Base-by-base conservation (phyloP, 2,329 filamentous ascomycete genomes). In the Metarhizium sp. region DNA sequence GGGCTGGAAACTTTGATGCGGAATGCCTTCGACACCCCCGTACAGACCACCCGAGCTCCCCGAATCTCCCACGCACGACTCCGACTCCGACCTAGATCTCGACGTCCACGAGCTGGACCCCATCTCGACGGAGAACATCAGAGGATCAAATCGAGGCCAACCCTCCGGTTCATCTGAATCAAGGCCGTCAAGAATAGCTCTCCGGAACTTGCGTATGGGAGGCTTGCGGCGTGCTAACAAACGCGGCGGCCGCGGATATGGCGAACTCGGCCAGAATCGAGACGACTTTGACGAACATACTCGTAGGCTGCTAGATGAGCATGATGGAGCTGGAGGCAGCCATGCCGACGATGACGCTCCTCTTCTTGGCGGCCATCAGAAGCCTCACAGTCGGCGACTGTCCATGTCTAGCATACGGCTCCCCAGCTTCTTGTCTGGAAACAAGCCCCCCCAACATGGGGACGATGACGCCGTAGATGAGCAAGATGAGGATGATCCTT, bases 81-180 rank as follows among this genome's bases (percentile, higher is more conserved):
- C 85, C 67, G 88, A 92, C 68, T 89, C 86, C 51, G 75, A 86
- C 55, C 71, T 72, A 59, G 87, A 92, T 68, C 81, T 94, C 64
- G 87, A 92, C 64, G 79, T 94, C 62, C 80, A 90, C 65, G 89
- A 92, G 75, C 84, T 94, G 61, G 88, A 92, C 67, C 87, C 88
- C 67, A 67, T 72, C 57, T 72, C 73, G n/a, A 66, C 67, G 60
- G 64, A 67, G 62, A 64, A 69, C 61, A 59, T 66, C 57, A 63
- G 67, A 51, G 66, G 65, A 50, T 58, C 66, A 47, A 61, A 59
- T 50, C 66, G 66, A 59, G 67, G 67, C 49, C 62, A 55, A 46
- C 55, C 60, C 40, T 59, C 63, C 20, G 50, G 60, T 34, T 74
- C 78, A 61, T 72, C 75, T 57, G 73, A 78, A 72, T 63, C 78